Evolutionary conservation across 2,329 filamentous ascomycete species (phyloP).

Genomic region (Neopestalotiopsis rosae): DNA sequence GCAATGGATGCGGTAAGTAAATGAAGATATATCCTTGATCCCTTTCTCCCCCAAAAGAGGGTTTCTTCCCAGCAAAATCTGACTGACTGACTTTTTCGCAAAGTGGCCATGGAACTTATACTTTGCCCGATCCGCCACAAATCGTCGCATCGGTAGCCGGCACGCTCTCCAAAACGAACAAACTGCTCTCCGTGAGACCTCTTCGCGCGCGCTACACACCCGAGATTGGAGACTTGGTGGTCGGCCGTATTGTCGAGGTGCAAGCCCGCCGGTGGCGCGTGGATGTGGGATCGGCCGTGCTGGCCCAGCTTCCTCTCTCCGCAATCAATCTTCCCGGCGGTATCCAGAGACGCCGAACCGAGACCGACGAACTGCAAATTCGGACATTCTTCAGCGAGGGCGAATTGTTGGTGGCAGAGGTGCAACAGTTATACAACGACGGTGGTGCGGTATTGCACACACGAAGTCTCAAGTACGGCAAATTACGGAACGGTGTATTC

Average conservation of each 20-base stretch:
- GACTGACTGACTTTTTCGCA: constrained; percentile 13
- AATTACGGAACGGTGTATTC: constrained; percentile 92
- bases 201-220: constrained; percentile 92
- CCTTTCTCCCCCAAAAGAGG: too few species aligned
- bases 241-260: constrained; percentile 94
- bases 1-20: constrained; percentile 87
- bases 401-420: constrained; percentile 91
- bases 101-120: constrained; percentile 92
- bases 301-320: constrained; percentile 83
- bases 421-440: constrained; percentile 86
- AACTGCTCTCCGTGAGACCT: constrained; percentile 89
- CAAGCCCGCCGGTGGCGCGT: constrained; percentile 93
- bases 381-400: constrained; percentile 96
- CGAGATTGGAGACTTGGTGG: constrained; percentile 93
- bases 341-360: constrained; percentile 87
- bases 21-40: neutral
- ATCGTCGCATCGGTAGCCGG: constrained; percentile 93
- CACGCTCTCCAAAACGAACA: constrained; percentile 92
- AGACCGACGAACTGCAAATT: constrained; percentile 96
- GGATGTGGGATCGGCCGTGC: constrained; percentile 86
- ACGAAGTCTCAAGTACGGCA: constrained; percentile 89
- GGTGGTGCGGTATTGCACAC: constrained; percentile 90
- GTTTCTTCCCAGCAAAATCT: neutral
- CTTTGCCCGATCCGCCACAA: constrained; percentile 63
- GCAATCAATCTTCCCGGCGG: constrained; percentile 95